phyloP scores from a whole-genome alignment of 192 early-diverging fungal species.

The Funneliformis mosseae region DNA sequence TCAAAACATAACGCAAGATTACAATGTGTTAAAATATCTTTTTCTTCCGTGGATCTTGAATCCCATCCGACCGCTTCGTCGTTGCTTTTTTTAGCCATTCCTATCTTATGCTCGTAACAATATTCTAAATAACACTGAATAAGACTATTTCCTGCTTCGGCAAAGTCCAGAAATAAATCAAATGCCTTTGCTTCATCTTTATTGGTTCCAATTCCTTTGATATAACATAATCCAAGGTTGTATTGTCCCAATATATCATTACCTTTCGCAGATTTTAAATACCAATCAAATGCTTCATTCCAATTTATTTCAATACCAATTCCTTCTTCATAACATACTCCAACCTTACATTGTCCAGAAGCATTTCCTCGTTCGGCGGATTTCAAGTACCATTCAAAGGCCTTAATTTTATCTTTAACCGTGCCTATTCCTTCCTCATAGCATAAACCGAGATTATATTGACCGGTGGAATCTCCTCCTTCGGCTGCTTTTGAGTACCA shows the following conservation, averaged over 20 bases:
- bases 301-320: conserved; percentile 6
- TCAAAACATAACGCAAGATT: background rate
- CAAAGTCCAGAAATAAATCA: conserved; percentile 57
- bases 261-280: background rate
- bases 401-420: conserved; percentile 34
- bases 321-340: conserved; percentile 42
- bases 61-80: conserved; percentile 61
- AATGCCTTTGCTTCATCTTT: conserved; percentile 53
- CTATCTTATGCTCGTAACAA: conserved; percentile 70
- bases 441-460: conserved; percentile 39
- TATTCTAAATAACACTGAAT: conserved; percentile 77
- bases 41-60: conserved; percentile 50
- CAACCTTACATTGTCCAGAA: conserved; percentile 37
- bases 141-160: conserved; percentile 57
- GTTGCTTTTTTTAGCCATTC: conserved; percentile 48
- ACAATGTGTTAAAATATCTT: conserved; percentile 33
- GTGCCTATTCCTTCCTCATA: conserved; percentile 45
- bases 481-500: conserved; percentile 46
- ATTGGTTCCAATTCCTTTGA: conserved; percentile 21
- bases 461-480: conserved; percentile 37
- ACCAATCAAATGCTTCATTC: conserved; percentile 10
- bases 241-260: background rate
- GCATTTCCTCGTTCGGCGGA: conserved; percentile 38
- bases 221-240: conserved; percentile 14
- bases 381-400: conserved; percentile 47